A percentile compares a stretch with the other conserved stretches of the same genome.
phyloP scores from a whole-genome alignment of 371 early-diverging fungal species.

The Rhizopus arrhizus region DNA sequence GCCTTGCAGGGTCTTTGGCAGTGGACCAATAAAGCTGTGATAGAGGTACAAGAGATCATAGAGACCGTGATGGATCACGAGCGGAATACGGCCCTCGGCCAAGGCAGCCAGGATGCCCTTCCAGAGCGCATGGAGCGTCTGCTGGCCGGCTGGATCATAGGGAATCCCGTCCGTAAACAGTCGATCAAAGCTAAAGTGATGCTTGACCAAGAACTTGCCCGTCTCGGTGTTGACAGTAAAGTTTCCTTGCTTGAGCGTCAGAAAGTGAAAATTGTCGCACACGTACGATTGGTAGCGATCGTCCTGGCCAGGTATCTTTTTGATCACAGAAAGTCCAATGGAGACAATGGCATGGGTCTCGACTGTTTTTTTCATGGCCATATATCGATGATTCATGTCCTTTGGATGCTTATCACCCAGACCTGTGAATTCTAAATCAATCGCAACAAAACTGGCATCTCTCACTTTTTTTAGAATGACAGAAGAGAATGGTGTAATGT shows the following conservation, averaged over 20 bases:
- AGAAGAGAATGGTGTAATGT: slow-evolving; percentile 18
- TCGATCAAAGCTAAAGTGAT: slow-evolving; percentile 82
- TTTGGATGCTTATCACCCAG: slow-evolving; percentile 47
- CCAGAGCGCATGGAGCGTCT: slow-evolving; percentile 23
- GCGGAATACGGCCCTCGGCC: slow-evolving; percentile 47
- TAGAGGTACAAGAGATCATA: slow-evolving; percentile 90
- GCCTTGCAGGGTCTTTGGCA: slow-evolving; percentile 69
- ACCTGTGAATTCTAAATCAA: slow-evolving; percentile 92
- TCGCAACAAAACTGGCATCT: slow-evolving; percentile 68
- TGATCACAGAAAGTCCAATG: slow-evolving; percentile 76
- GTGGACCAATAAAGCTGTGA: slow-evolving; percentile 73
- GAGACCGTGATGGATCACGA: slow-evolving; percentile 90
- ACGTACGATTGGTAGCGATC: slow-evolving; percentile 2
- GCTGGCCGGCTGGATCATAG: slow-evolving; percentile 35
- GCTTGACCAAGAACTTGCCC: slow-evolving; percentile 75
- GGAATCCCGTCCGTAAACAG: slow-evolving; percentile 77
- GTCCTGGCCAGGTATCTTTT: slow-evolving; percentile 21
- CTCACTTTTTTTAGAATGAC: slow-evolving; percentile 25
- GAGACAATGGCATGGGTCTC: slow-evolving; percentile 76
- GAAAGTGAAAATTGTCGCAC: slow-evolving; percentile 31
- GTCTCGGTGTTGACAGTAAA: slow-evolving; percentile 67
- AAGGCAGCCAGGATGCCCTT: slow-evolving; percentile 35
- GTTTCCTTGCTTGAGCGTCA: slow-evolving; percentile 31
- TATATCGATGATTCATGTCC: slow-evolving; percentile 77
- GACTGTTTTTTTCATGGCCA: slow-evolving; percentile 65